Percentiles rank a stretch among this genome's conserved stretches.
Evolutionary conservation across 202 grass and related monocot species (phyloP).

Genomic region (Brachypodium distachyon): DNA sequence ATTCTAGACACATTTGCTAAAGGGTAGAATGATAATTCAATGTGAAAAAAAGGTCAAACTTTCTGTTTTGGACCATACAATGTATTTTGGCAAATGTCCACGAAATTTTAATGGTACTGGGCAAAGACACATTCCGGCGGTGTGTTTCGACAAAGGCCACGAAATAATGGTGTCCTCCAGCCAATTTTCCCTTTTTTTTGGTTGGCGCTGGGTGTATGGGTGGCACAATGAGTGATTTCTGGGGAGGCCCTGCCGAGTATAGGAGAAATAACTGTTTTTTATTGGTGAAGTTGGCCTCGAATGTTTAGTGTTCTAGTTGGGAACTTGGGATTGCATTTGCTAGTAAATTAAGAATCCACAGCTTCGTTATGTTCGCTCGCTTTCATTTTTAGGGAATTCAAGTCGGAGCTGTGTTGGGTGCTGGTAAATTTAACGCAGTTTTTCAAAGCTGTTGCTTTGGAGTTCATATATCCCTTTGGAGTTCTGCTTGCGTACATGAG

Average conservation of each 20-base stretch:
- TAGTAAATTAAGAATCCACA: not conserved
- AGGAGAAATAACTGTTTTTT: not conserved
- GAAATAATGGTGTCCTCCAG: too few species aligned
- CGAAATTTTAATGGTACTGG: too few species aligned
- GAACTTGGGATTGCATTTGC: not conserved
- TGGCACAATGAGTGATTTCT: not conserved
- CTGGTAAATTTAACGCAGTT: not conserved
- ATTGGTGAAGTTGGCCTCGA: too few species aligned
- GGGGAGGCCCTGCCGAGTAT: not conserved
- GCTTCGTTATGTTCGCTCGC: not conserved
- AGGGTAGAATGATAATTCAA: too few species aligned
- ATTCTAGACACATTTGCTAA: too few species aligned
- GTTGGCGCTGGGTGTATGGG: not conserved
- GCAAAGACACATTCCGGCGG: too few species aligned
- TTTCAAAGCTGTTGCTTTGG: not conserved
- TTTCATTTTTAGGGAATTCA: not conserved
- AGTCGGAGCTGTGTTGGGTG: not conserved
- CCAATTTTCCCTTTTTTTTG: too few species aligned
- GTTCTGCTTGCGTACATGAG: not conserved
- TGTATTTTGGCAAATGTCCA: too few species aligned
- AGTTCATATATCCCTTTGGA: not conserved
- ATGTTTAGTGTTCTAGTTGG: too few species aligned
- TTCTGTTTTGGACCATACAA: too few species aligned
- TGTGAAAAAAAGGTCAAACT: too few species aligned
- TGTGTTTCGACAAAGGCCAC: too few species aligned